Conservation (phyloP, 495 filamentous ascomycete species). For the Xylaria sp. region DNA sequence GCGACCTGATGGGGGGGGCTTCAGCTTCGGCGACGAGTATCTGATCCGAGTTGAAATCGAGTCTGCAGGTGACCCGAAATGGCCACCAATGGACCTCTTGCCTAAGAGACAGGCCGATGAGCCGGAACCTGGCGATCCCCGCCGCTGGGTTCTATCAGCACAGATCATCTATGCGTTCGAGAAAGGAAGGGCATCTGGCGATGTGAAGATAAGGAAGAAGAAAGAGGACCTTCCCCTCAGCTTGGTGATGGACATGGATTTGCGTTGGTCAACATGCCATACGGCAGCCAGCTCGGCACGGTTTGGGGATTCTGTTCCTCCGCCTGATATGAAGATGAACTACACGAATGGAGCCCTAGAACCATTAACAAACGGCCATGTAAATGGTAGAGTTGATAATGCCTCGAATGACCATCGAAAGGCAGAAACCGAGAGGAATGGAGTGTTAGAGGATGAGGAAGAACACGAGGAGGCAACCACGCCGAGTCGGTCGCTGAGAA, state of each 20-base stretch:
- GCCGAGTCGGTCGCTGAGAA: conserved; percentile 48
- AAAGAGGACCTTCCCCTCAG: conserved; percentile 42
- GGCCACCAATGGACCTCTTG: conserved; percentile 55
- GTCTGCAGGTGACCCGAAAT: conserved; percentile 51
- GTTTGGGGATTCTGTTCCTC: conserved; percentile 29
- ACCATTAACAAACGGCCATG: conserved; percentile 39
- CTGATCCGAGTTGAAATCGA: conserved; percentile 54
- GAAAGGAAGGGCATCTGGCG: conserved; percentile 46
- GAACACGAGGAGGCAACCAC: conserved; percentile 44
- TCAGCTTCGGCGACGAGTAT: conserved; percentile 55
- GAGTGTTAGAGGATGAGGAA: conserved; percentile 42
- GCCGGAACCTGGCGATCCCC: conserved; percentile 33
- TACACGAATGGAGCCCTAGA: conserved; percentile 39
- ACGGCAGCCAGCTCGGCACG: conserved; percentile 34
- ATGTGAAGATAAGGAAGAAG: conserved; percentile 47
- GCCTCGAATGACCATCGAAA: conserved; percentile 29
- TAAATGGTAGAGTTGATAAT: conserved; percentile 38
- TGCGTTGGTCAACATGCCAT: conserved; percentile 50
- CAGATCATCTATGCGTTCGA: conserved; percentile 48
- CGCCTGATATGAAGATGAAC: conserved; percentile 39
- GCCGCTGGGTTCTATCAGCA: conserved; percentile 50
- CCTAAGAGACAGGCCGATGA: conserved; percentile 41
- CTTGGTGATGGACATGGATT: conserved; percentile 54
- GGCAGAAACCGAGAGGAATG: conserved; percentile 34
- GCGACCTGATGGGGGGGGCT: conserved; percentile 48